These are phyloP conservation scores for Epichloe gansuensis DNA, from an alignment of 2,329 filamentous ascomycete species.

Conservation along the genomic window DNA sequence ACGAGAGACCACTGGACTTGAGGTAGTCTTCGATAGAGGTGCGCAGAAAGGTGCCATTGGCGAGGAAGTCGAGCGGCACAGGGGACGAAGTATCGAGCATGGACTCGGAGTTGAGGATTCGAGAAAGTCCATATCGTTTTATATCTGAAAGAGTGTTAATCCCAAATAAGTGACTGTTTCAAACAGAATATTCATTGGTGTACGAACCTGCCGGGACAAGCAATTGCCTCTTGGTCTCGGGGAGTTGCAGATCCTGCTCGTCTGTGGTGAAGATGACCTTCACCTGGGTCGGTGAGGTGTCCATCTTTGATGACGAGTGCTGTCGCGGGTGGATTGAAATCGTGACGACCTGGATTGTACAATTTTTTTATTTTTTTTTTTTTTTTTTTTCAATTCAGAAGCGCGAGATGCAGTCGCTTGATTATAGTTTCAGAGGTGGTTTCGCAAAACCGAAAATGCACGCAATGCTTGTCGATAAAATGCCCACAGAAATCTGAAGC, in stretches of 20 bases:
- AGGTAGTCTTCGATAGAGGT: constrained; percentile 88
- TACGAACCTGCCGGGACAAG: constrained; percentile 46
- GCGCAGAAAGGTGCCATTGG: constrained; percentile 85
- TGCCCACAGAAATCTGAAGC: neutral
- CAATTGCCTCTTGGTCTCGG: constrained; percentile 48
- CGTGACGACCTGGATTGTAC: too few relatives aligned
- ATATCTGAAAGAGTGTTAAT: constrained; percentile 35
- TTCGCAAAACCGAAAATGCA: neutral
- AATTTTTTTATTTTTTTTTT: too few relatives aligned
- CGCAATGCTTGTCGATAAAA: neutral
- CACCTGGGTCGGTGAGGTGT: constrained; percentile 38
- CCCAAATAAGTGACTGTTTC: too few relatives aligned
- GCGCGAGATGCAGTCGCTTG: too few relatives aligned
- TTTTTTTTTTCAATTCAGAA: too few relatives aligned
- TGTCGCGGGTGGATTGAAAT: neutral
- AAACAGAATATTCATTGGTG: neutral
- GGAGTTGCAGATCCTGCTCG: constrained; percentile 48
- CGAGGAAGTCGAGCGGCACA: constrained; percentile 84
- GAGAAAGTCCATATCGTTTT: constrained; percentile 57
- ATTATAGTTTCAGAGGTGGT: too few relatives aligned
- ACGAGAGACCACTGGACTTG: constrained; percentile 70
- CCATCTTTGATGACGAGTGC: constrained; percentile 17
- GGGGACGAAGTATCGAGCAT: constrained; percentile 55
- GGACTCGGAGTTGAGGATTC: constrained; percentile 59
- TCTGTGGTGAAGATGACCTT: constrained; percentile 57